A percentile compares a stretch with the other conserved stretches of the same genome.
Evolutionary conservation across 139 green algal genomes (phyloP).

Genomic region (Asterochloris erici): DNA sequence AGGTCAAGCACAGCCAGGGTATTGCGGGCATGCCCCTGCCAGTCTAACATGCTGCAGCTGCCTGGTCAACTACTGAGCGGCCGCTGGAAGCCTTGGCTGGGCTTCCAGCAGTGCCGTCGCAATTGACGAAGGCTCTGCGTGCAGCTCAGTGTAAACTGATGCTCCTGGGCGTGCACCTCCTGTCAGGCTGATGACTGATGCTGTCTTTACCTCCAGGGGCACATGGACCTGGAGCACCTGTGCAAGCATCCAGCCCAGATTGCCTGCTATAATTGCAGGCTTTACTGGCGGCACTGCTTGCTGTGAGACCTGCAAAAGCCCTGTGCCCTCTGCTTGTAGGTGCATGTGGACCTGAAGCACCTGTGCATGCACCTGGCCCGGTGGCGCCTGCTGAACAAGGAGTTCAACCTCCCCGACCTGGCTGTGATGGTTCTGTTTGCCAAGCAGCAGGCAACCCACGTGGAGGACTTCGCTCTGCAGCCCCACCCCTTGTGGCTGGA

Average conservation of each 20-base stretch:
- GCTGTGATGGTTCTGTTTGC: slow-evolving; percentile 58
- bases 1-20: too few relatives aligned
- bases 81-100: too few relatives aligned
- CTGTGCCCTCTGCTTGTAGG: not conserved
- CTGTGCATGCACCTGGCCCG: slow-evolving; percentile 44
- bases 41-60: too few relatives aligned
- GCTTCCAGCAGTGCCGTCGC: too few relatives aligned
- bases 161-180: too few relatives aligned
- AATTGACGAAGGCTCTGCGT: too few relatives aligned
- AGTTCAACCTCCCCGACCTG: slow-evolving; percentile 66
- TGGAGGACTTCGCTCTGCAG: slow-evolving; percentile 23
- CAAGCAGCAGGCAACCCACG: slow-evolving; percentile 48
- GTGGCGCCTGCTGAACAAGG: slow-evolving; percentile 61
- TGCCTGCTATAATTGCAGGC: too few relatives aligned
- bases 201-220: not conserved
- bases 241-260: not conserved
- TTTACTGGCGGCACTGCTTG: not conserved
- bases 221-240: not conserved
- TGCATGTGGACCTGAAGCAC: slow-evolving; percentile 7
- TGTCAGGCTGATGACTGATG: not conserved
- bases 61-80: too few relatives aligned
- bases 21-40: too few relatives aligned
- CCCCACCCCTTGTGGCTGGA: slow-evolving; percentile 53
- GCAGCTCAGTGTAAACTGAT: too few relatives aligned
- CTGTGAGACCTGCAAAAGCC: not conserved